Evolutionary conservation across 2,329 filamentous ascomycete species (phyloP), one percentile per base, ranked within the genome.

Genomic region (Byssothecium circinans): DNA sequence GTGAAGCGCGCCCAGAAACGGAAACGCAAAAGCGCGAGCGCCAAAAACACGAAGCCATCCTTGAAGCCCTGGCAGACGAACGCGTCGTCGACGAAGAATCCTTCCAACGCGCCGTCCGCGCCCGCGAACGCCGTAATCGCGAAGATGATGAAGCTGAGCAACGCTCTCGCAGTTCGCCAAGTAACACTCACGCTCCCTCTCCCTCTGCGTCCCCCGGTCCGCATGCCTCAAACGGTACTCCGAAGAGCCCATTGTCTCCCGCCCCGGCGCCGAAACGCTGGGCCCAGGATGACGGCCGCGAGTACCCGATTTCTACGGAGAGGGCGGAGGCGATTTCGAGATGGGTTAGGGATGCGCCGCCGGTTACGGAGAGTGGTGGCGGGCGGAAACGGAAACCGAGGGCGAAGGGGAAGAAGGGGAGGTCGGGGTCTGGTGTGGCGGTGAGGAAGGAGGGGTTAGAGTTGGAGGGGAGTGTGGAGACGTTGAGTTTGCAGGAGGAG

Each of bases 291-390:
- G 82, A 86, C 50, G 81, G 79, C 0, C 83, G 82, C 59, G 86
- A 89, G 54, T 88, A 87, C 64, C 82, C 83, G 2, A 83, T 89
- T 53, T 77, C 80, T 15, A 88, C 86, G 1, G 85, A 88, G 53
- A 79, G 88, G 18, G 87, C 88, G 0, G 78, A 83, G 39, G 80
- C 81, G 15, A 82, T 92, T 48, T 81, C 84, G 0, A 73, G 81
- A 34, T 94, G 89, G 88, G 80, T 92, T 14, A 59, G 71, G 22
- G 76, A 78, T 51, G 74, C 74, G 25, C 76, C 75, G n/a, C 47
- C 70, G 10, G 49, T 63, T 1, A 64, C 71, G 37, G 71, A 72
- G 25, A 57, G 58, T 1, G 48, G 47, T 1, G 66, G 59, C 35
- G 66, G 65, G 50, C 73, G 65, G 61, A 74, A 69, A 53, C 64